These are phyloP conservation scores for Ustilago vetiveriae DNA, from an alignment of 1,284 basidiomycete genomes.

Conservation along the genomic window DNA sequence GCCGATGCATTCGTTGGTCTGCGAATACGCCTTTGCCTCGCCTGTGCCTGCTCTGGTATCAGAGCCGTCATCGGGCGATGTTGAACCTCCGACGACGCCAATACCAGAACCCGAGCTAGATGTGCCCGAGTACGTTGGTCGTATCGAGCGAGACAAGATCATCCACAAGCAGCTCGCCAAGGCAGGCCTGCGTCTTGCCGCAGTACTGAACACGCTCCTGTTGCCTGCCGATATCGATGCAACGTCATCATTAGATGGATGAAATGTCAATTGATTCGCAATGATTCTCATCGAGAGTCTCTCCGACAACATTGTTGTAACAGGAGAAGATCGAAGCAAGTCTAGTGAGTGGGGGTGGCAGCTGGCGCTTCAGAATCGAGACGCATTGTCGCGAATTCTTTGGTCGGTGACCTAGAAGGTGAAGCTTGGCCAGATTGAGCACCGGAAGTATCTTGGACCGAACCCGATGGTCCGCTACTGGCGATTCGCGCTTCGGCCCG, in stretches of 20 bases:
- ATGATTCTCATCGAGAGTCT: too few species aligned
- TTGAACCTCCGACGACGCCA: conserved; percentile 8
- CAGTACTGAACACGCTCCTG: conserved; percentile 74
- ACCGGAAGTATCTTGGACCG: conserved; percentile 1
- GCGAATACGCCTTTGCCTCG: conserved; percentile 74
- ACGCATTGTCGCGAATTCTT: conserved; percentile 14
- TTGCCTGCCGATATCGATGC: conserved; percentile 18
- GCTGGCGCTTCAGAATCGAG: conserved; percentile 7
- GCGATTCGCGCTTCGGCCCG: conserved; percentile 46
- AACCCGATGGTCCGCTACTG: conserved; percentile 2
- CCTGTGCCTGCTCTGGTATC: conserved; percentile 66
- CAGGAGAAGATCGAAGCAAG: too few species aligned
- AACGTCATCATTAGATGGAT: too few species aligned
- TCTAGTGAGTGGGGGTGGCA: conserved; percentile 2
- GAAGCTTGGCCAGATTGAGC: conserved; percentile 9
- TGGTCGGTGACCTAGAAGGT: conserved; percentile 19
- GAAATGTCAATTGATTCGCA: too few species aligned
- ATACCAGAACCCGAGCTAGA: conserved; percentile 76
- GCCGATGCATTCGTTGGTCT: conserved; percentile 56
- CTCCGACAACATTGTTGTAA: too few species aligned
- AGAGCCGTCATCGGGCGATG: background rate
- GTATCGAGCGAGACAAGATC: conserved; percentile 72
- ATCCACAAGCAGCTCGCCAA: conserved; percentile 83
- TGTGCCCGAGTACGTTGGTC: conserved; percentile 80
- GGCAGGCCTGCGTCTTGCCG: conserved; percentile 83